phyloP scores from a whole-genome alignment of 2,329 filamentous ascomycete genomes.

The Shiraia bambusicola region DNA sequence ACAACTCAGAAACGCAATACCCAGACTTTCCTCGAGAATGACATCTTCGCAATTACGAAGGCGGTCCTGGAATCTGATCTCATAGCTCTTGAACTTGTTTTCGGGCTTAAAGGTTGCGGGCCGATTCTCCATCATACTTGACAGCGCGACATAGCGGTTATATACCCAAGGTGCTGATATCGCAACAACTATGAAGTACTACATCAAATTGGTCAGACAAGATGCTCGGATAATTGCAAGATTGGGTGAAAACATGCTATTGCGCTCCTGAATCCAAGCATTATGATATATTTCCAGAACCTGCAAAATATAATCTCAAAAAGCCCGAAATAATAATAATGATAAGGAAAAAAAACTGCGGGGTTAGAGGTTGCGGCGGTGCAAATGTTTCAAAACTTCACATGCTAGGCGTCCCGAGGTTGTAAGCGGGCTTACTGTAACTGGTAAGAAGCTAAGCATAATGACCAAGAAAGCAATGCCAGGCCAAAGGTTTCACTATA shows the following conservation, averaged over 20 bases:
- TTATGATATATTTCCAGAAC: too few relatives aligned
- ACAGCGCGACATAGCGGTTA: conserved; percentile 26
- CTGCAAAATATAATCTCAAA: too few relatives aligned
- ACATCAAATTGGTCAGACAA: neutral
- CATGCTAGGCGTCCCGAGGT: too few relatives aligned
- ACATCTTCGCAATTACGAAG: conserved; percentile 50
- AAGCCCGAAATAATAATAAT: too few relatives aligned
- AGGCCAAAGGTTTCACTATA: too few relatives aligned
- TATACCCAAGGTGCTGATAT: conserved; percentile 27
- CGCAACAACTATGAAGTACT: conserved; percentile 18
- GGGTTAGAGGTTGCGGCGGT: too few relatives aligned
- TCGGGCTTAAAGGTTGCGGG: conserved; percentile 23
- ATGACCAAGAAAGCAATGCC: too few relatives aligned
- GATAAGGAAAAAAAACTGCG: too few relatives aligned
- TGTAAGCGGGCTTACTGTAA: too few relatives aligned
- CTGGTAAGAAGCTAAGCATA: too few relatives aligned
- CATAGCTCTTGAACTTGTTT: conserved; percentile 26
- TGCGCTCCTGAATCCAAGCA: neutral
- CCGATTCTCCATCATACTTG: conserved; percentile 20
- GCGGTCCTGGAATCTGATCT: conserved; percentile 39
- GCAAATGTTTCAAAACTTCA: too few relatives aligned
- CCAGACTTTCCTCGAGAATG: conserved; percentile 39
- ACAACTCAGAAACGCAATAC: conserved; percentile 47
- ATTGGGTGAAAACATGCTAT: neutral
- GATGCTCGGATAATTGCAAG: too few relatives aligned